Conservation (phyloP, 164 flowering plant species). For the Sedum album region DNA sequence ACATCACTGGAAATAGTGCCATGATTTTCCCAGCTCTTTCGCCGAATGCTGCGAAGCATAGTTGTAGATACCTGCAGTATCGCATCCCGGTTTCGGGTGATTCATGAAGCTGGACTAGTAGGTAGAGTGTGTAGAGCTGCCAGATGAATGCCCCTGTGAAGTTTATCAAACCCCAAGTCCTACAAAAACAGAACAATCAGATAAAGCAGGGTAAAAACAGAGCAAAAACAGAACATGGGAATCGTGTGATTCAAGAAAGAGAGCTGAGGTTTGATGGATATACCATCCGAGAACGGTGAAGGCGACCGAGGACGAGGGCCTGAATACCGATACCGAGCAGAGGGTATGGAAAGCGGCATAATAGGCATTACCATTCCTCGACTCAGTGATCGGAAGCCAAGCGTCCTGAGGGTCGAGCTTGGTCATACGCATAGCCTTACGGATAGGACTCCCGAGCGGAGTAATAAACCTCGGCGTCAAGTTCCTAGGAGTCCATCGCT, state of each 20-base stretch:
- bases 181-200: constrained; percentile 10
- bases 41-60: constrained; percentile 31
- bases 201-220: background rate
- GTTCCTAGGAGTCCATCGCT: constrained; percentile 16
- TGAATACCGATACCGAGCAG: constrained; percentile 39
- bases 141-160: constrained; percentile 24
- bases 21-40: constrained; percentile 27
- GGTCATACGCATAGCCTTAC: constrained; percentile 31
- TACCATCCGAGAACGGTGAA: constrained; percentile 39
- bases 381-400: constrained; percentile 49
- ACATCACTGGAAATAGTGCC: constrained; percentile 39
- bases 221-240: background rate
- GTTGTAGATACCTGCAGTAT: constrained; percentile 31
- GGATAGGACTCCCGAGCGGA: constrained; percentile 39
- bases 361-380: constrained; percentile 28
- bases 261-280: background rate
- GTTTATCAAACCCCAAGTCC: constrained; percentile 30
- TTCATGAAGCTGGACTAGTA: constrained; percentile 37
- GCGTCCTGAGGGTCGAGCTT: constrained; percentile 20
- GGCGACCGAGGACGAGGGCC: constrained; percentile 35
- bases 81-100: constrained; percentile 21
- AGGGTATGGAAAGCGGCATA: constrained; percentile 26
- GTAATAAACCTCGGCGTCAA: constrained; percentile 25
- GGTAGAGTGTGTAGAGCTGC: constrained; percentile 38
- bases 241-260: background rate